Evolutionary conservation across 148 eudicot species (phyloP).

Genomic region (Spergularia marina): DNA sequence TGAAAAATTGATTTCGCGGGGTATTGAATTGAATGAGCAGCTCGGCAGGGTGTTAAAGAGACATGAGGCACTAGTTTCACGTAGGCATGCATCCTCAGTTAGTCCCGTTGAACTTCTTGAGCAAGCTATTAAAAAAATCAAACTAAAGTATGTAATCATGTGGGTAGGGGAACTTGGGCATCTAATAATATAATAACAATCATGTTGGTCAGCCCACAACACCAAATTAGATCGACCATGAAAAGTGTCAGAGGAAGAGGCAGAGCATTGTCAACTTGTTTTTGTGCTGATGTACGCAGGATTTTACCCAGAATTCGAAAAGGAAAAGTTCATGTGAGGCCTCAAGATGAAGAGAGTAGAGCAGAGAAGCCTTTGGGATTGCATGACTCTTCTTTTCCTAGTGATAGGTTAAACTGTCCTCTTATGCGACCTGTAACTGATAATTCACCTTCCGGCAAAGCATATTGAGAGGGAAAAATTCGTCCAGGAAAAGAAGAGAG

Average conservation of each 20-base stretch:
- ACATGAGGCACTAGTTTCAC: conserved; percentile 60
- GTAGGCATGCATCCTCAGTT: conserved; percentile 24
- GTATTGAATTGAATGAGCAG: conserved; percentile 84
- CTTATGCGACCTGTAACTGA: conserved; percentile 55
- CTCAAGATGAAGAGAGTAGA: conserved; percentile 55
- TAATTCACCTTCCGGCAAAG: conserved; percentile 95
- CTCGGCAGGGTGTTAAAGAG: conserved; percentile 59
- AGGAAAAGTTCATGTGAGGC: conserved; percentile 78
- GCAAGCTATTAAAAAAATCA: conserved; percentile 36
- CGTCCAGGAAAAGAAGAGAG: conserved; percentile 77
- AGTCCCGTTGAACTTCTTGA: conserved; percentile 25
- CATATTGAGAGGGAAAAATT: conserved; percentile 85
- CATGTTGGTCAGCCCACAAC: conserved; percentile 39
- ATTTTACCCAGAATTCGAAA: conserved; percentile 57
- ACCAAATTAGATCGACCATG: conserved; percentile 42
- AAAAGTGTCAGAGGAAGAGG: conserved; percentile 63
- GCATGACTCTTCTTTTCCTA: conserved; percentile 38
- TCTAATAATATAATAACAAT: conserved; percentile 35
- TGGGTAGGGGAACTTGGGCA: conserved; percentile 36
- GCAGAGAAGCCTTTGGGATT: conserved; percentile 44
- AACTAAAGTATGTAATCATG: conserved; percentile 24
- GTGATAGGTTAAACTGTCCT: conserved; percentile 57
- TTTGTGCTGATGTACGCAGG: background rate
- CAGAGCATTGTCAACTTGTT: conserved; percentile 38
- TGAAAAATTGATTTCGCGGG: conserved; percentile 67